Percentiles rank a stretch among this genome's conserved stretches.
Evolutionary conservation across 1,284 basidiomycete genomes (phyloP).

Genomic region (Ceratobasidium sp.): DNA sequence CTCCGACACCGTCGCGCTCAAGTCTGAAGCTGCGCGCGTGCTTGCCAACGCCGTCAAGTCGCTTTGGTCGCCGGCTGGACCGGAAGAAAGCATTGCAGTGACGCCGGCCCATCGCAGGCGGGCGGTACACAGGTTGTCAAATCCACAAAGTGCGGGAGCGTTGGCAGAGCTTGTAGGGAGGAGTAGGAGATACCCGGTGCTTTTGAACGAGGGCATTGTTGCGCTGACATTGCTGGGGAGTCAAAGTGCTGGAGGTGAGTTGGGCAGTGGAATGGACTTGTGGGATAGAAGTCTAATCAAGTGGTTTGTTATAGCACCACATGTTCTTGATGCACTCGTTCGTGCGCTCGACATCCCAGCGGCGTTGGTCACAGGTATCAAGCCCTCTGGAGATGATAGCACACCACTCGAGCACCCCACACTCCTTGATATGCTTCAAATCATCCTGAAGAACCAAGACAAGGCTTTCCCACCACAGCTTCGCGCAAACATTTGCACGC

Average conservation of each 20-base stretch:
- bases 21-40: slow-evolving; percentile 89
- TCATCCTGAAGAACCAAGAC: slow-evolving; percentile 62
- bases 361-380: slow-evolving; percentile 42
- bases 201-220: slow-evolving; percentile 91
- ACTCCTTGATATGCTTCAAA: slow-evolving; percentile 73
- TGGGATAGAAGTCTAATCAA: slow-evolving; percentile 20
- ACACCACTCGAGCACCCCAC: slow-evolving; percentile 57
- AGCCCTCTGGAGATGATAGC: slow-evolving; percentile 54
- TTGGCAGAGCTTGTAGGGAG: slow-evolving; percentile 78
- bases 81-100: slow-evolving; percentile 46
- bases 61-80: slow-evolving; percentile 65
- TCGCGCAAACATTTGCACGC: slow-evolving; percentile 44
- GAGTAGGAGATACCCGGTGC: slow-evolving; percentile 81
- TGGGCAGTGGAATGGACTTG: neutral
- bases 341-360: slow-evolving; percentile 62
- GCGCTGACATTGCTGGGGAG: slow-evolving; percentile 81
- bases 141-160: slow-evolving; percentile 64
- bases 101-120: slow-evolving; percentile 57
- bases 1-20: slow-evolving; percentile 83
- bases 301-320: slow-evolving; percentile 58
- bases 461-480: slow-evolving; percentile 42
- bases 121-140: slow-evolving; percentile 66
- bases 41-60: slow-evolving; percentile 84
- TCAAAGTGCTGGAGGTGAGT: slow-evolving; percentile 70
- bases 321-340: slow-evolving; percentile 69